Evolutionary conservation across 1,284 basidiomycete species (phyloP), one percentile per base, ranked within the genome.

Genomic region (Boletus nobilissimus): DNA sequence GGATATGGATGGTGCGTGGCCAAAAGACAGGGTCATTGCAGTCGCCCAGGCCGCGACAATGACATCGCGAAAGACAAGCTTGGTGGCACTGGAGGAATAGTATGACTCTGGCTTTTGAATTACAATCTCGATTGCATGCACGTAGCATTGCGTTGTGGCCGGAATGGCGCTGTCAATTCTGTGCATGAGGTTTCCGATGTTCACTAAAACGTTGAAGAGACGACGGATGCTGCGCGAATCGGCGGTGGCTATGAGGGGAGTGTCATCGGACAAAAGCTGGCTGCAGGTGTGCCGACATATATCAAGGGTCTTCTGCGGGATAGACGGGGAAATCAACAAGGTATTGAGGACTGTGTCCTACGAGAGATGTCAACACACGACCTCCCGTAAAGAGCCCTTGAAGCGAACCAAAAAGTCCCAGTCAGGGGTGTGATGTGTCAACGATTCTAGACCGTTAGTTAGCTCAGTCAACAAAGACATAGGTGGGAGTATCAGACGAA

Each of bases 101-200:
- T 67, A 75, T 22, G 66, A 69, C n/a, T 77, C 76, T 57, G 85
- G 85, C 26, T 84, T 82, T 67, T 82, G 84, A 63, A 88, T 81
- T 54, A 84, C 81, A 65, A 87, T 72, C 62, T 88, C 86, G 69
- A 89, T 83, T 18, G 86, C 87, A 36, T 81, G 76, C 68, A 86
- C 79, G 76, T 87, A 85, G 69, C 86, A 85, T 51, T 82, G 80
- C 19, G 87, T 78, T 65, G 89, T 89, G 48, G 83, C 78, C 51
- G 84, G 82, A 40, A 84, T 81, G 68, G 81, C 77, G 65, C 72
- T 79, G 74, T 85, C 85, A 63, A 86, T 85, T 76, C 79, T 84
- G 77, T 86, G 86, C 84, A 86, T 85, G 77, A 85, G 85, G 70
- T 86, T 85, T 64, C 86, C 84, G 22, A 86, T 85, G 57, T 84